Base-by-base conservation (phyloP, 2,329 filamentous ascomycete genomes). In the Trichoderma atroviride region DNA sequence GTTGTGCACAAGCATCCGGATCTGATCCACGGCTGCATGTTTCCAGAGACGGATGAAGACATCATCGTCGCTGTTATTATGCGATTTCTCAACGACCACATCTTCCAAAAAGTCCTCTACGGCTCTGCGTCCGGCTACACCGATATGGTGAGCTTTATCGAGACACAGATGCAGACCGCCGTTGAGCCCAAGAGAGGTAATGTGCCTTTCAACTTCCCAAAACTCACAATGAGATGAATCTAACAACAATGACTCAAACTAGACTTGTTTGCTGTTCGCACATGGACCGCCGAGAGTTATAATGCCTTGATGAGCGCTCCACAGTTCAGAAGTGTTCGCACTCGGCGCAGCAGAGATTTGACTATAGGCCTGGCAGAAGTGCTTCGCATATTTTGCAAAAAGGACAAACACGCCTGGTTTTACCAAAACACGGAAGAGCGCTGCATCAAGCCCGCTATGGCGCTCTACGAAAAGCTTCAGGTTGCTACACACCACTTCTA, bases 401-500 rank as follows among this genome's bases (percentile, higher is more conserved):
- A 74, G 43, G 75, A 75, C 1, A 73, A 74, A 43, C 72, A 69
- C 55, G 68, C 71, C 1, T 71, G 62, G 64, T 73, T 77, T 68
- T 74, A 70, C 55, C 65, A 72, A 14, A 73, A 72, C 33, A 72
- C 77, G 37, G 73, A 73, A 43, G 72, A 76, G 5, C 63, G 70
- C 19, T 78, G 80, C 63, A 72, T 83, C 62, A 71, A 68, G 40
- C 80, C 79, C 1, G 80, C 81, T 1, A 76, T 82, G 72, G 68
- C 63, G 13, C 74, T 82, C 1, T 78, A 81, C 37, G 79, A 83
- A 71, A 81, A 81, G 72, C 72, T 82, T 31, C 74, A 79, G 27
- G 76, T 79, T 10, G 81, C 80, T 31, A 80, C 78, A 0, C 75
- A 80, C 62, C 75, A 80, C 53, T 82, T 81, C 70, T 78, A 80